These are phyloP conservation scores for Starmera dryadoides DNA, from an alignment of 805 yeast species.

Conservation along the genomic window DNA sequence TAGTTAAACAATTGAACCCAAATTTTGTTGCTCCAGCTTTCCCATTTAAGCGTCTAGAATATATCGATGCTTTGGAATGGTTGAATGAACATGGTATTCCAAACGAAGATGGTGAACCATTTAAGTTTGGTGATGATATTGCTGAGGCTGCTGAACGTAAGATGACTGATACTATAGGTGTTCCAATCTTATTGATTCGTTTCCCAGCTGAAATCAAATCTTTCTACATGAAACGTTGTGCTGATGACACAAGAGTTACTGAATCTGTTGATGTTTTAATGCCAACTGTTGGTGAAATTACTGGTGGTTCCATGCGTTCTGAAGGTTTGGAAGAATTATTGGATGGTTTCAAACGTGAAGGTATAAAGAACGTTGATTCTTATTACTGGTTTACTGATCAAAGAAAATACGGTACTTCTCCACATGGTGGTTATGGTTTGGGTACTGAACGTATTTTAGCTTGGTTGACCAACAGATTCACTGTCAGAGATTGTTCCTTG, in stretches of 20 bases:
- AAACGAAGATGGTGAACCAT: conserved; percentile 90
- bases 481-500: conserved; percentile 96
- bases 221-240: conserved; percentile 93
- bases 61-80: conserved; percentile 90
- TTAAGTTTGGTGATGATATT: conserved; percentile 97
- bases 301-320: conserved; percentile 99
- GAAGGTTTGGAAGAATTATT: conserved; percentile 71
- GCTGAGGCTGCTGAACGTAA: conserved; percentile 99
- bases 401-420: conserved; percentile 95
- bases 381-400: conserved; percentile 97
- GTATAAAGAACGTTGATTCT: conserved; percentile 59
- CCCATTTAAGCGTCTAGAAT: conserved; percentile 90
- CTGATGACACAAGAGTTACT: conserved; percentile 88
- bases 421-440: conserved; percentile 98
- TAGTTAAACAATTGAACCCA: conserved; percentile 90
- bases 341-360: conserved; percentile 91
- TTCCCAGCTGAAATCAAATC: conserved; percentile 98
- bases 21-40: conserved; percentile 69
- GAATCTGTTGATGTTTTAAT: conserved; percentile 97
- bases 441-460: conserved; percentile 98
- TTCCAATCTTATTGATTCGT: conserved; percentile 83
- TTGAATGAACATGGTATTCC: conserved; percentile 89
- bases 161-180: conserved; percentile 93
- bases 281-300: conserved; percentile 99
- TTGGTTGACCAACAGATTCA: conserved; percentile 95